Percentiles rank a stretch among this genome's conserved stretches.
Evolutionary conservation across 2,329 filamentous ascomycete species (phyloP).

Genomic region (Aspergillaceae sp.): DNA sequence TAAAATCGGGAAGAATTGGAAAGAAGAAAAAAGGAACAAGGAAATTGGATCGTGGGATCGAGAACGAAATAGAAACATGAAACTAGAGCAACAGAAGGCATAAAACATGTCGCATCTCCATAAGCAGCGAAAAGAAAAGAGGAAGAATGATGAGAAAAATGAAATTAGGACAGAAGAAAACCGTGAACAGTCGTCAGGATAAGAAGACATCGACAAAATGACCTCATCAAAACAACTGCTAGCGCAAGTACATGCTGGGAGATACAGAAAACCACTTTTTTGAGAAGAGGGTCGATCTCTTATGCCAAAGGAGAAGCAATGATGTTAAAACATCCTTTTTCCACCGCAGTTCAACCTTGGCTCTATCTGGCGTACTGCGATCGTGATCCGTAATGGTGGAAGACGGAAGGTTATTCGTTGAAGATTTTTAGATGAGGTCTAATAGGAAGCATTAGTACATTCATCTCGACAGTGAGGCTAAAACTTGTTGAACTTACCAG

Average conservation of each 20-base stretch:
- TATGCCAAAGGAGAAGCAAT: constrained; percentile 18
- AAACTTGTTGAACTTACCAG: constrained; percentile 40
- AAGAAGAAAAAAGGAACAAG: constrained; percentile 21
- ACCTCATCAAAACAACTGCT: constrained; percentile 9
- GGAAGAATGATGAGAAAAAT: constrained; percentile 12
- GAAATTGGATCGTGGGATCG: constrained; percentile 17
- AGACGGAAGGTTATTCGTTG: constrained; percentile 21
- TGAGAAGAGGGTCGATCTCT: constrained; percentile 18
- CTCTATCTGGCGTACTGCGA: constrained; percentile 24
- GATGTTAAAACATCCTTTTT: constrained; percentile 17
- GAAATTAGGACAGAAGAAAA: constrained; percentile 16
- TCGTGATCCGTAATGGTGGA: constrained; percentile 28
- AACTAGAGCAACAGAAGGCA: constrained; percentile 28
- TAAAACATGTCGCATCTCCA: constrained; percentile 31
- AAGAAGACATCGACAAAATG: no score
- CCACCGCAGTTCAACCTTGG: constrained; percentile 20
- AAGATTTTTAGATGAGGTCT: constrained; percentile 38
- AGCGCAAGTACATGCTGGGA: constrained; percentile 24
- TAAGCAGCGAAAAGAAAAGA: constrained; percentile 16
- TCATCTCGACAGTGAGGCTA: no score
- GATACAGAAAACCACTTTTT: constrained; percentile 36
- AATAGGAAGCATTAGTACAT: background rate
- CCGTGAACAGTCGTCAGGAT: constrained; percentile 19
- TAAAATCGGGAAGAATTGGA: constrained; percentile 5
- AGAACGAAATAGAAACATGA: constrained; percentile 23